Conservation (phyloP, 257 asterid species). For the Petunia secreta region DNA sequence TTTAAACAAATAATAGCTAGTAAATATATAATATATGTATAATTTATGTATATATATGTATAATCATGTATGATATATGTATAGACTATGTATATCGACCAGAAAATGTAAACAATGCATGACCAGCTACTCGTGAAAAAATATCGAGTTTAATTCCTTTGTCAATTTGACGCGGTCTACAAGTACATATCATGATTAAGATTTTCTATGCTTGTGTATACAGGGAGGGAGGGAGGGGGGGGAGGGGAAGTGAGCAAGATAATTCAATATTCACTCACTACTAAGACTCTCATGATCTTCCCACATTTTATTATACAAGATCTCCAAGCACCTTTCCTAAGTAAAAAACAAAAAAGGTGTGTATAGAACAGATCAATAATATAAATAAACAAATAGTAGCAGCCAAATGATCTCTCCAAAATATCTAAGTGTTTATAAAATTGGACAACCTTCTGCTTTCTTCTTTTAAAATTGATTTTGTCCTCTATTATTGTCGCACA, state of each 20-base stretch:
- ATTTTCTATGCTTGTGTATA: background rate
- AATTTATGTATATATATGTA: too few relatives aligned
- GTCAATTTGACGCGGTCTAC: too few relatives aligned
- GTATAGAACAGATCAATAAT: background rate
- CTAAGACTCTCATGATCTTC: background rate
- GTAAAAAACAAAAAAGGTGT: background rate
- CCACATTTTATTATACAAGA: background rate
- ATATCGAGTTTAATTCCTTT: background rate
- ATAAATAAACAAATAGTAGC: background rate
- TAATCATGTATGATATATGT: too few relatives aligned
- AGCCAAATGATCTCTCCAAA: background rate
- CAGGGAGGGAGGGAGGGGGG: background rate
- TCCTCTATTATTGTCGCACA: background rate
- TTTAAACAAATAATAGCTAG: too few relatives aligned
- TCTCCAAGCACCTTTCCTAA: background rate
- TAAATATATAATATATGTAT: too few relatives aligned
- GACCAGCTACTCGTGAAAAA: too few relatives aligned
- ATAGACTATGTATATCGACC: too few relatives aligned
- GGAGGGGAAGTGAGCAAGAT: background rate
- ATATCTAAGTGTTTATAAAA: background rate
- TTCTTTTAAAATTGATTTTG: background rate
- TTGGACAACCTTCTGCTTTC: too few relatives aligned
- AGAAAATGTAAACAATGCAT: too few relatives aligned
- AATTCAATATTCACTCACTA: background rate
- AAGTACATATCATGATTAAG: background rate